A percentile compares a stretch with the other conserved stretches of the same genome.
These are phyloP conservation scores for Macrophomina pseudophaseolina DNA, from an alignment of 2,329 filamentous ascomycete genomes.

Conservation along the genomic window DNA sequence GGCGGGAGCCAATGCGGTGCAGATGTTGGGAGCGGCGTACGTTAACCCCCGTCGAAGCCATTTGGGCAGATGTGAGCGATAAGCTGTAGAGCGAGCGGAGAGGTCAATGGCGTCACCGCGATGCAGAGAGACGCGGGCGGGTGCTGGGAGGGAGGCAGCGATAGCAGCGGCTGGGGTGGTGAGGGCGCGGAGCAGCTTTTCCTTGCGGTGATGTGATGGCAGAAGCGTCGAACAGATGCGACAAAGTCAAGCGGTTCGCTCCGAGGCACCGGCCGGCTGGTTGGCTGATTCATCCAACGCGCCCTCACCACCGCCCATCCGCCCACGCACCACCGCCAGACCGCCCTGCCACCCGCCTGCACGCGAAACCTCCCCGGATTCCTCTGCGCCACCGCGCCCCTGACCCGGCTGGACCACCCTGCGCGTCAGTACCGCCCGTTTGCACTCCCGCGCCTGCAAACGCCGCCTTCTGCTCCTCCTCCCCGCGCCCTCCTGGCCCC, in stretches of 20 bases:
- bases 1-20: slow-evolving; percentile 19
- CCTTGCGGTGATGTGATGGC: slow-evolving; percentile 21
- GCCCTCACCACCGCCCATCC: neutral
- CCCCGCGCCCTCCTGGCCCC: slow-evolving; percentile 2
- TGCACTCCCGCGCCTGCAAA: neutral
- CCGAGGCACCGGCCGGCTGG: slow-evolving; percentile 23
- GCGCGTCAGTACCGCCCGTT: neutral
- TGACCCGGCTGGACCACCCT: slow-evolving; percentile 7
- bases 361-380: neutral
- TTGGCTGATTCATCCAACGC: slow-evolving; percentile 26
- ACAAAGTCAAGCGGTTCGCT: slow-evolving; percentile 25
- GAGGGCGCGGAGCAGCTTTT: slow-evolving; percentile 22
- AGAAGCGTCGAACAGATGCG: slow-evolving; percentile 24
- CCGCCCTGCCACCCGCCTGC: neutral
- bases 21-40: slow-evolving; percentile 46
- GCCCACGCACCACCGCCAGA: slow-evolving; percentile 11
- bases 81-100: slow-evolving; percentile 20
- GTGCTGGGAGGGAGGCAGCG: slow-evolving; percentile 21
- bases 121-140: slow-evolving; percentile 22
- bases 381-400: slow-evolving; percentile 5
- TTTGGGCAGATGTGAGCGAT: slow-evolving; percentile 16
- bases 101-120: slow-evolving; percentile 27
- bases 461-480: neutral
- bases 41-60: slow-evolving; percentile 50
- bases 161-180: slow-evolving; percentile 12